phyloP scores from a whole-genome alignment of 2,329 filamentous ascomycete genomes.

The Escovopsis weberi region DNA sequence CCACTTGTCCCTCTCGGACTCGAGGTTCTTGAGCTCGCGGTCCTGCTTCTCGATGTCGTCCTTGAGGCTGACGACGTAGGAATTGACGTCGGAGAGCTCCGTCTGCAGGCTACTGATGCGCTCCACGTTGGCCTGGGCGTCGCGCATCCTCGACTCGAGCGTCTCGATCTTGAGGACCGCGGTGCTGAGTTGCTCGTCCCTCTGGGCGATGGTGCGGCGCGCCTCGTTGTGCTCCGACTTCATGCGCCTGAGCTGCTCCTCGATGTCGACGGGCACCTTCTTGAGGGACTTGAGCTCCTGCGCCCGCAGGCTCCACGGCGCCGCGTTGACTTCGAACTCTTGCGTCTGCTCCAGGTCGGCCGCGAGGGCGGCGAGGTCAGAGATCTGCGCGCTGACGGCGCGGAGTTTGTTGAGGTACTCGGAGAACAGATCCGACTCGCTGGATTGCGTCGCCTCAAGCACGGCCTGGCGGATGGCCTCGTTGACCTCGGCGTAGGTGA shows the following conservation, averaged over 20 bases:
- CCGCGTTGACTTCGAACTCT: slow-evolving; percentile 61
- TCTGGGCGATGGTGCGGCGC: slow-evolving; percentile 53
- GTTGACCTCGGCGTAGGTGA: slow-evolving; percentile 52
- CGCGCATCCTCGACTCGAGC: slow-evolving; percentile 73
- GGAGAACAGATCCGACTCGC: slow-evolving; percentile 55
- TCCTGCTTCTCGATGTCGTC: slow-evolving; percentile 54
- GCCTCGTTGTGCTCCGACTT: slow-evolving; percentile 70
- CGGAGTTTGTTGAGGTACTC: slow-evolving; percentile 54
- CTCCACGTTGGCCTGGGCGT: slow-evolving; percentile 63
- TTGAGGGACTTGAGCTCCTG: slow-evolving; percentile 73
- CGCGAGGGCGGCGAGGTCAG: slow-evolving; percentile 56
- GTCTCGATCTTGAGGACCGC: slow-evolving; percentile 86
- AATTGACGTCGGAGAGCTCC: slow-evolving; percentile 38
- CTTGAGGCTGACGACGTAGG: slow-evolving; percentile 36
- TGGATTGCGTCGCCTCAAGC: slow-evolving; percentile 32
- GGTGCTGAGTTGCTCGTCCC: slow-evolving; percentile 74
- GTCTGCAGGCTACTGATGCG: slow-evolving; percentile 51
- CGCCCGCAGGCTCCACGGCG: slow-evolving; percentile 74
- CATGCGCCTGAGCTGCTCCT: slow-evolving; percentile 69
- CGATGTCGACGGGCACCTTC: slow-evolving; percentile 63
- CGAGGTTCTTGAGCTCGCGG: slow-evolving; percentile 48
- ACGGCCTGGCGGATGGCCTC: slow-evolving; percentile 42
- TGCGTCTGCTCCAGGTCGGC: slow-evolving; percentile 57
- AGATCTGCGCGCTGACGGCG: slow-evolving; percentile 45
- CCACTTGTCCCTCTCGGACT: slow-evolving; percentile 54